Percentiles rank a stretch among this genome's conserved stretches.
Evolutionary conservation across 352 stramenopile genomes (phyloP).

Genomic region (Pythium biforme): DNA sequence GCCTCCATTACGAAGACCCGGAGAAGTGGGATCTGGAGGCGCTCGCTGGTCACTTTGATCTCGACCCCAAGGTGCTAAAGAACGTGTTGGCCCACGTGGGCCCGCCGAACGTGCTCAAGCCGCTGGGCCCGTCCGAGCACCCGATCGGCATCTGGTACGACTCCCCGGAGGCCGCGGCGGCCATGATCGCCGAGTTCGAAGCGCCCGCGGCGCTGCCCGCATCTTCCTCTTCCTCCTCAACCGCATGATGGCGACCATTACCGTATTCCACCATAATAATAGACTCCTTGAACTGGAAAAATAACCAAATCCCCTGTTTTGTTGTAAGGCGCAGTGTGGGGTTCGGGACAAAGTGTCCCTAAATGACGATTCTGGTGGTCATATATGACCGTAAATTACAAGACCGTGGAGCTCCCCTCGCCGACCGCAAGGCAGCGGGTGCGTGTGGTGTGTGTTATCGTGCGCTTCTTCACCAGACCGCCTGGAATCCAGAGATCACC

Average conservation of each 20-base stretch:
- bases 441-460: conserved; percentile 17
- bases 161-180: conserved; percentile 18
- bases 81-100: conserved; percentile 41
- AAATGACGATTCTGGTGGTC: conserved; percentile 27
- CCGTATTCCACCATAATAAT: conserved; percentile 24
- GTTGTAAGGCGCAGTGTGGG: not conserved
- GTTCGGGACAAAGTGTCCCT: conserved; percentile 2
- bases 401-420: no score
- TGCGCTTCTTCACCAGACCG: conserved; percentile 19
- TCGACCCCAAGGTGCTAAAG: conserved; percentile 36
- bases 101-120: conserved; percentile 58
- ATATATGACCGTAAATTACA: conserved; percentile 22
- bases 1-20: conserved; percentile 64
- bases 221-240: conserved; percentile 8
- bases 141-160: conserved; percentile 61
- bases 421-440: not conserved
- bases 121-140: conserved; percentile 44
- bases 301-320: conserved; percentile 8
- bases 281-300: conserved; percentile 18
- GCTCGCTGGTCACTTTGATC: conserved; percentile 49
- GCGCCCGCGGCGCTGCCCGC: conserved; percentile 6
- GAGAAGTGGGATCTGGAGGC: conserved; percentile 42
- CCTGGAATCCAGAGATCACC: conserved; percentile 20
- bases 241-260: not conserved
- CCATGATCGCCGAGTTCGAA: conserved; percentile 15